Percentiles rank a stretch among this genome's conserved stretches.
Conservation (phyloP, 176 grass and related monocot species). For the Eragrostis nindensis region DNA sequence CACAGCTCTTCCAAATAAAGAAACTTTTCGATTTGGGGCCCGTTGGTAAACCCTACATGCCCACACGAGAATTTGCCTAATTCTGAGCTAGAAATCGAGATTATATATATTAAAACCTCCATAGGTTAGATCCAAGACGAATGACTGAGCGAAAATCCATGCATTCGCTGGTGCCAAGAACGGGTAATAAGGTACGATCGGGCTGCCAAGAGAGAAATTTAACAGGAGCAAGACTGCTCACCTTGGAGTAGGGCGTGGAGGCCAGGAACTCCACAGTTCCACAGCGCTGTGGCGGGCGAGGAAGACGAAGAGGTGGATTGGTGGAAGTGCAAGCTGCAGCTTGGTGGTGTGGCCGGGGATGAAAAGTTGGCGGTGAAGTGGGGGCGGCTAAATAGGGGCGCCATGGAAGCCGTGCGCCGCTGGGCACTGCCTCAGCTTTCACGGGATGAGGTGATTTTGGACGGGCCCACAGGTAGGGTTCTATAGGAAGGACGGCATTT, state of each 20-base stretch:
- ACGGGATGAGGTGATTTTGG: neutral
- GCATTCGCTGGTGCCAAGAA: neutral
- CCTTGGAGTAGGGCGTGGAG: slow-evolving; percentile 50
- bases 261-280: slow-evolving; percentile 4
- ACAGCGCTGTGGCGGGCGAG: neutral
- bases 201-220: neutral
- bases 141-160: slow-evolving; percentile 18
- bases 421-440: neutral
- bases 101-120: no score
- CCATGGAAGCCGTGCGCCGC: neutral
- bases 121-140: neutral
- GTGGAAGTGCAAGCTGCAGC: neutral
- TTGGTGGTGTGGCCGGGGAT: neutral
- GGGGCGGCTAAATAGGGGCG: slow-evolving; percentile 43
- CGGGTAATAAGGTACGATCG: neutral
- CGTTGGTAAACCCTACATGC: neutral
- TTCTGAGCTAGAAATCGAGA: neutral
- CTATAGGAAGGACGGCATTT: slow-evolving; percentile 4
- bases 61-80: neutral
- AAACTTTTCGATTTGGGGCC: neutral
- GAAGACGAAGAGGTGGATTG: neutral
- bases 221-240: slow-evolving; percentile 24
- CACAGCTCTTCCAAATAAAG: slow-evolving; percentile 28
- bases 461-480: neutral
- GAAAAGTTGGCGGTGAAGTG: slow-evolving; percentile 8